Evolutionary conservation across 768 basidiomycete species (phyloP).

Genomic region (Mycena latifolia): DNA sequence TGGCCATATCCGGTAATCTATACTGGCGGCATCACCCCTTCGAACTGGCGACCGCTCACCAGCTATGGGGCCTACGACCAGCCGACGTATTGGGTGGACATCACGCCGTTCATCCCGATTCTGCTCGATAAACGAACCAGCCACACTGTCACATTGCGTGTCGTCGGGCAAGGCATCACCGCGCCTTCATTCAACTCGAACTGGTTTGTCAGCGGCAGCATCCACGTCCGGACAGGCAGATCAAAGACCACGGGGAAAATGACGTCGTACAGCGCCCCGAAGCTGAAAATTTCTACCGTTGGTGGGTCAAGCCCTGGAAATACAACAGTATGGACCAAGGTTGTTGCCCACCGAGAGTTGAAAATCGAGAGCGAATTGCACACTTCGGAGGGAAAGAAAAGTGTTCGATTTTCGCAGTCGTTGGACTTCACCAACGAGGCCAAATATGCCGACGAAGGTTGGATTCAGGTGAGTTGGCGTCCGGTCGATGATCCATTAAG

Average conservation of each 20-base stretch:
- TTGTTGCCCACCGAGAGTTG: slow-evolving; percentile 58
- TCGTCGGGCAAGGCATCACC: slow-evolving; percentile 64
- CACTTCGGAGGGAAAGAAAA: slow-evolving; percentile 59
- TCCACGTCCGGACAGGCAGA: slow-evolving; percentile 66
- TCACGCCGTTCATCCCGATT: slow-evolving; percentile 70
- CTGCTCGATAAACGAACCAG: slow-evolving; percentile 56
- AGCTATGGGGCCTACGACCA: slow-evolving; percentile 75
- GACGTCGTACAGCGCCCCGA: slow-evolving; percentile 57
- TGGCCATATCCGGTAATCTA: slow-evolving; percentile 73
- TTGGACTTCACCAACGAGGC: slow-evolving; percentile 64
- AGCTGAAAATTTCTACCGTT: slow-evolving; percentile 55
- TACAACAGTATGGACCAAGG: slow-evolving; percentile 63
- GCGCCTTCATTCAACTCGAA: slow-evolving; percentile 66
- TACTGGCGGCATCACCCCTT: slow-evolving; percentile 71
- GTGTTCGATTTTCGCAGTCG: slow-evolving; percentile 63
- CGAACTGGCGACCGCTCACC: slow-evolving; percentile 63
- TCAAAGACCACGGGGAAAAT: slow-evolving; percentile 66
- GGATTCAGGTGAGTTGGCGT: slow-evolving; percentile 42
- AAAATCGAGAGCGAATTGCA: slow-evolving; percentile 64
- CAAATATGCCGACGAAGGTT: slow-evolving; percentile 58
- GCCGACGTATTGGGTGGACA: slow-evolving; percentile 73
- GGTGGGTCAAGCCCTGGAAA: slow-evolving; percentile 54
- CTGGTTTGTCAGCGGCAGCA: slow-evolving; percentile 69
- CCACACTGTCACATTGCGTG: slow-evolving; percentile 70
- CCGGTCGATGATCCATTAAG: background rate